These are phyloP conservation scores for Citrus sinensis DNA, from an alignment of 345 rosid species.

Conservation along the genomic window DNA sequence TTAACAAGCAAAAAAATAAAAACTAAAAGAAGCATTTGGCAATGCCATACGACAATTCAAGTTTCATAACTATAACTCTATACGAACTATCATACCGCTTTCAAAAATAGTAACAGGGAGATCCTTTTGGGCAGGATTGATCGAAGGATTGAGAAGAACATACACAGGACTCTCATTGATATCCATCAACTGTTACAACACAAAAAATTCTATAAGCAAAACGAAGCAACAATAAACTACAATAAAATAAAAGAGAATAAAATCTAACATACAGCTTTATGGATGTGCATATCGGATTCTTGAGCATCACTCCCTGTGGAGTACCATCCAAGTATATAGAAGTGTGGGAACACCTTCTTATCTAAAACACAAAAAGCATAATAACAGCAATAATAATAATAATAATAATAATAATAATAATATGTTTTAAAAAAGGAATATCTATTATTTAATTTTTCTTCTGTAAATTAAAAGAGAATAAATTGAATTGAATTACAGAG, in stretches of 20 bases:
- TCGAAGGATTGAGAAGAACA: constrained; percentile 81
- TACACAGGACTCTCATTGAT: constrained; percentile 94
- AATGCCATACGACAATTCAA: neutral
- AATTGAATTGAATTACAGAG: constrained; percentile 50
- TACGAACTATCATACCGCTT: constrained; percentile 47
- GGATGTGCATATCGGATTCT: constrained; percentile 90
- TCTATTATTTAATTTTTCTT: too few relatives aligned
- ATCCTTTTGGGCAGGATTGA: constrained; percentile 88
- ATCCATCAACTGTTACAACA: constrained; percentile 75
- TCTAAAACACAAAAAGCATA: constrained; percentile 32
- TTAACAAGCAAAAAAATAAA: neutral
- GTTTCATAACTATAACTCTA: neutral
- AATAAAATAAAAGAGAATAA: neutral
- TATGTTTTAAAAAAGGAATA: too few relatives aligned
- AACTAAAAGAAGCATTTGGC: neutral
- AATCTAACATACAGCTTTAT: constrained; percentile 68
- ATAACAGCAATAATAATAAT: too few relatives aligned
- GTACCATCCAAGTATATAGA: constrained; percentile 93
- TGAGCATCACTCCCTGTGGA: constrained; percentile 85
- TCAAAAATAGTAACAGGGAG: constrained; percentile 87
- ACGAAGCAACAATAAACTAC: neutral
- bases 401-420: too few relatives aligned
- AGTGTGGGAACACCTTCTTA: constrained; percentile 90
- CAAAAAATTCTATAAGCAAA: neutral
- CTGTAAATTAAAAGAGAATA: neutral